Conservation (phyloP, 164 flowering plant species). For the Chloranthus sessilifolius region DNA sequence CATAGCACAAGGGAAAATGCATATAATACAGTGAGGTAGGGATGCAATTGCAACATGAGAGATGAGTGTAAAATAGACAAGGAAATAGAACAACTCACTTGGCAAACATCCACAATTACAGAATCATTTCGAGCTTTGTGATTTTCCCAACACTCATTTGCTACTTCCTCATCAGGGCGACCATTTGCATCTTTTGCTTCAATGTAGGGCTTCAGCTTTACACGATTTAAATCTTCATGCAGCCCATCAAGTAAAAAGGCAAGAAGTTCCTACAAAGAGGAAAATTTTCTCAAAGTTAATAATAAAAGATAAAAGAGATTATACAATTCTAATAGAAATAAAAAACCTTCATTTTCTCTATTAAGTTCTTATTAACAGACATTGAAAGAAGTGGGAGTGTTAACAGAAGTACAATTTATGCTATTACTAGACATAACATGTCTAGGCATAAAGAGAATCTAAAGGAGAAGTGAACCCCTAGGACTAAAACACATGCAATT, state of each 20-base stretch:
- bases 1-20: no score
- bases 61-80: background rate
- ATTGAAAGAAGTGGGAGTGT: no score
- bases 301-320: no score
- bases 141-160: slow-evolving; percentile 81
- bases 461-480: no score
- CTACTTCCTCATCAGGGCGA: slow-evolving; percentile 80
- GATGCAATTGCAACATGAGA: no score
- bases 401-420: no score
- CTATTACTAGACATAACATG: no score
- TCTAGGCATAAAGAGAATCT: no score
- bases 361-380: no score
- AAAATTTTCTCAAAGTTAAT: background rate
- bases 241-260: slow-evolving; percentile 92
- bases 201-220: slow-evolving; percentile 82
- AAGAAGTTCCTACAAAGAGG: slow-evolving; percentile 70
- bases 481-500: no score
- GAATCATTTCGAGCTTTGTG: slow-evolving; percentile 97
- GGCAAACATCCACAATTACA: slow-evolving; percentile 87
- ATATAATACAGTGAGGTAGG: background rate
- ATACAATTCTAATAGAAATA: no score
- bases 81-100: slow-evolving; percentile 35
- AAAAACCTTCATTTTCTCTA: no score
- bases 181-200: slow-evolving; percentile 80
- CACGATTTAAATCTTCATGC: slow-evolving; percentile 98